Conservation (phyloP, 257 asterid species). For the Echium plantagineum region DNA sequence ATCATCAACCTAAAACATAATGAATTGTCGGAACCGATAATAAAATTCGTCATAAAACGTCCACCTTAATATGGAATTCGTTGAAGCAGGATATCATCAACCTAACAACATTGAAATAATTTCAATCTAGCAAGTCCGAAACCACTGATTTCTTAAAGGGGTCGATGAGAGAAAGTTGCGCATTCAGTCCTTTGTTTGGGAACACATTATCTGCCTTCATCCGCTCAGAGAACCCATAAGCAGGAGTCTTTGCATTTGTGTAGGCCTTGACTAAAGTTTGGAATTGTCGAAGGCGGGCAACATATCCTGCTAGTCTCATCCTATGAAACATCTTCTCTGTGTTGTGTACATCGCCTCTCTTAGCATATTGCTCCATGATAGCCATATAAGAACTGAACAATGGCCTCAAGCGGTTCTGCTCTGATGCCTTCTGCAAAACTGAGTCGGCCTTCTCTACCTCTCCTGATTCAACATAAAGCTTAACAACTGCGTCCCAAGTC, state of each 20-base stretch:
- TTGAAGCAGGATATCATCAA: too few species aligned
- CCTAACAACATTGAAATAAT: neutral
- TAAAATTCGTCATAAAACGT: too few species aligned
- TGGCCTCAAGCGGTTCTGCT: conserved; percentile 30
- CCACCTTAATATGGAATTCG: too few species aligned
- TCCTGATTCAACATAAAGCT: conserved; percentile 53
- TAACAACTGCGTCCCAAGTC: conserved; percentile 65
- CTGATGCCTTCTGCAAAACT: conserved; percentile 38
- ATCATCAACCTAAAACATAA: too few species aligned
- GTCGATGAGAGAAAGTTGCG: conserved; percentile 32
- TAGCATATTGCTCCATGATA: conserved; percentile 47
- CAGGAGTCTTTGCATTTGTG: conserved; percentile 40
- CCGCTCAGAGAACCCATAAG: conserved; percentile 59
- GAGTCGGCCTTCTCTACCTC: conserved; percentile 58
- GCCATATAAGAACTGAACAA: conserved; percentile 27
- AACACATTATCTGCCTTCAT: conserved; percentile 52
- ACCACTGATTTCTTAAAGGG: conserved; percentile 35
- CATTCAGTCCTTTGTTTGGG: conserved; percentile 27
- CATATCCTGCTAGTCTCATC: conserved; percentile 47
- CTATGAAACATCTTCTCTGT: conserved; percentile 50
- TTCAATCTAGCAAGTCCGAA: conserved; percentile 31
- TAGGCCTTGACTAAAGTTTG: conserved; percentile 48
- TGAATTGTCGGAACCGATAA: too few species aligned
- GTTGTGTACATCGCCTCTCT: conserved; percentile 56
- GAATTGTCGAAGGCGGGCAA: conserved; percentile 28